Percentiles rank a stretch among this genome's conserved stretches.
Evolutionary conservation across 371 early-diverging fungal genomes (phyloP).

Genomic region (Dichotomocladium elegans): DNA sequence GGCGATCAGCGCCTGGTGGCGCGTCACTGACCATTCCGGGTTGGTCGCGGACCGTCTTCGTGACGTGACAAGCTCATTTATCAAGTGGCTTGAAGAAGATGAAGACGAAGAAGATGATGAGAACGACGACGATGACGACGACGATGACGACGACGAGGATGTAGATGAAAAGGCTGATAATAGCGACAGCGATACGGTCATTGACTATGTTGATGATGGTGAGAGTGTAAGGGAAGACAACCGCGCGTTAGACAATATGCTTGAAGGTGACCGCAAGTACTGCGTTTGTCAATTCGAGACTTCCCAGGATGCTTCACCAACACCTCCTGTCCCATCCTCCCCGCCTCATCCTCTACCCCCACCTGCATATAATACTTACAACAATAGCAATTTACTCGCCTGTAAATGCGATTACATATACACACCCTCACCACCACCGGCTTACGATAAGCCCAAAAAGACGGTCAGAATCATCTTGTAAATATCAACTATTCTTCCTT

Average conservation of each 20-base stretch:
- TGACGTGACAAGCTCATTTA: constrained; percentile 18
- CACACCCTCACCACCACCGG: neutral
- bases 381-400: constrained; percentile 1
- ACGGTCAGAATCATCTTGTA: constrained; percentile 2
- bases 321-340: neutral
- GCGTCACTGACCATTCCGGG: constrained; percentile 1
- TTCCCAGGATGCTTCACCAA: neutral
- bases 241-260: neutral
- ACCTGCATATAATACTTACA: neutral
- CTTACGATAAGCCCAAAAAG: neutral
- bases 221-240: neutral
- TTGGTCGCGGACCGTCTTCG: constrained; percentile 10
- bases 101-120: constrained; percentile 20
- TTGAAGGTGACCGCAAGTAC: constrained; percentile 9
- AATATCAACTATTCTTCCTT: neutral
- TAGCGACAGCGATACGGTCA: constrained; percentile 9
- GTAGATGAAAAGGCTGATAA: neutral
- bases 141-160: constrained; percentile 12
- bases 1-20: constrained; percentile 37
- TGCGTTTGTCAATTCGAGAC: constrained; percentile 11
- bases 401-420: constrained; percentile 7
- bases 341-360: neutral
- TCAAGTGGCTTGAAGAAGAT: constrained; percentile 24
- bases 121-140: constrained; percentile 10
- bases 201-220: neutral